Conservation (phyloP, 768 basidiomycete genomes). For the Russula abietina region DNA sequence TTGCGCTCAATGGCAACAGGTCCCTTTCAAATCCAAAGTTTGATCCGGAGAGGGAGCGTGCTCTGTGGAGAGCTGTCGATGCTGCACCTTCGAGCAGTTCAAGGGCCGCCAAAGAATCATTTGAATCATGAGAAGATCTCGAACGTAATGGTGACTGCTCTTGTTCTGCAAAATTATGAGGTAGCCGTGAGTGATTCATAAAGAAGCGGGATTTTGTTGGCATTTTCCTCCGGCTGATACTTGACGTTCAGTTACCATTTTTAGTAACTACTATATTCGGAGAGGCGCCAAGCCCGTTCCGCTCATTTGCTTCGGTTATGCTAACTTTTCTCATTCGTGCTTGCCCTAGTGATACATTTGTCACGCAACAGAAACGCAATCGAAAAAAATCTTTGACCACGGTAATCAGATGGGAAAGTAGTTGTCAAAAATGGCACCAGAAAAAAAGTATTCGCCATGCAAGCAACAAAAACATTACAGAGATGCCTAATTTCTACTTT, state of each 20-base stretch:
- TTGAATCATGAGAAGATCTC: slow-evolving; percentile 54
- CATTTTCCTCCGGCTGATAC: neutral
- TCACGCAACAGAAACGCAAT: neutral
- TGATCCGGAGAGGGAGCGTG: slow-evolving; percentile 54
- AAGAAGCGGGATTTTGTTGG: neutral
- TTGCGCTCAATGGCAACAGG: slow-evolving; percentile 69
- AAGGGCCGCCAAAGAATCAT: slow-evolving; percentile 69
- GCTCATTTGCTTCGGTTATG: too few relatives aligned
- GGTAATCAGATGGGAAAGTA: too few relatives aligned
- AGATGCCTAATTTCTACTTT: neutral
- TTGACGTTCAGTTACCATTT: neutral
- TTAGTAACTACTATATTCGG: neutral
- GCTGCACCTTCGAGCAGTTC: slow-evolving; percentile 65
- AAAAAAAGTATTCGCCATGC: neutral
- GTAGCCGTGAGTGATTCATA: slow-evolving; percentile 34
- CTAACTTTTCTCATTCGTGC: too few relatives aligned
- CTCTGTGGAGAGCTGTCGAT: slow-evolving; percentile 29
- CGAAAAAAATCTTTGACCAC: too few relatives aligned
- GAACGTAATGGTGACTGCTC: slow-evolving; percentile 25
- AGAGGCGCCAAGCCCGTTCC: too few relatives aligned
- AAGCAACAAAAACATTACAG: neutral
- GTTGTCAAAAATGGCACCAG: neutral
- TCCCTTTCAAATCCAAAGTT: slow-evolving; percentile 78
- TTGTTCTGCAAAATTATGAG: slow-evolving; percentile 3
- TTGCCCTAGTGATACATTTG: too few relatives aligned